Evolutionary conservation across 345 rosid genomes (phyloP).

Genomic region (Acer campestre): DNA sequence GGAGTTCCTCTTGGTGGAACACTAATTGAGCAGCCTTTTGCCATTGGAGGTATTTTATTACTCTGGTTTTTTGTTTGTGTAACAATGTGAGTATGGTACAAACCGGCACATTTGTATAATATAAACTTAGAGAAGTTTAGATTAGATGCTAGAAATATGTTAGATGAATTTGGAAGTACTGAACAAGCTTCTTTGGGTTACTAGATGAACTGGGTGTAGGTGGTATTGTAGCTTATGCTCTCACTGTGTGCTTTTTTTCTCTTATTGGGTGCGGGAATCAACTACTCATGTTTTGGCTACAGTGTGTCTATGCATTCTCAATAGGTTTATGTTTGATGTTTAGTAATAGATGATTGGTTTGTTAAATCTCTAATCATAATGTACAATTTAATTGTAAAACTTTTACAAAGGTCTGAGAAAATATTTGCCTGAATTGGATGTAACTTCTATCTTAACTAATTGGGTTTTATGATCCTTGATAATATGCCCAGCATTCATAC

Average conservation of each 20-base stretch:
- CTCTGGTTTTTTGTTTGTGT: not conserved
- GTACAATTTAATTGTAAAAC: not conserved
- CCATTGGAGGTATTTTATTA: constrained; percentile 77
- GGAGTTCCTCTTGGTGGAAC: constrained; percentile 98
- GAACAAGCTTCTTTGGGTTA: not conserved
- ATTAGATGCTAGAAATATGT: not conserved
- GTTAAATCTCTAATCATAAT: not conserved
- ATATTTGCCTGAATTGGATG: not conserved
- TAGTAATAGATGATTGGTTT: not conserved
- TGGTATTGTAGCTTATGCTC: not conserved
- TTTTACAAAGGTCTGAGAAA: not conserved
- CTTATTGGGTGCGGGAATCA: not conserved
- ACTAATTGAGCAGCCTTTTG: constrained; percentile 89
- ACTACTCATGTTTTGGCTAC: not conserved
- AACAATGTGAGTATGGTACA: not conserved
- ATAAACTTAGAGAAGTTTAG: not conserved
- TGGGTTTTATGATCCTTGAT: not conserved
- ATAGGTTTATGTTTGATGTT: not conserved
- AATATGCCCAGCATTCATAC: not conserved
- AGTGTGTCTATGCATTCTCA: not conserved
- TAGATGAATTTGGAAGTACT: constrained; percentile 1
- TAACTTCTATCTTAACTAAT: not conserved
- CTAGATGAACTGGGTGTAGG: not conserved
- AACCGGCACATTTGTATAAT: not conserved
- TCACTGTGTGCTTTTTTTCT: not conserved